Base-by-base conservation (phyloP, 2,329 filamentous ascomycete genomes). In the Salinomyces thailandicus region DNA sequence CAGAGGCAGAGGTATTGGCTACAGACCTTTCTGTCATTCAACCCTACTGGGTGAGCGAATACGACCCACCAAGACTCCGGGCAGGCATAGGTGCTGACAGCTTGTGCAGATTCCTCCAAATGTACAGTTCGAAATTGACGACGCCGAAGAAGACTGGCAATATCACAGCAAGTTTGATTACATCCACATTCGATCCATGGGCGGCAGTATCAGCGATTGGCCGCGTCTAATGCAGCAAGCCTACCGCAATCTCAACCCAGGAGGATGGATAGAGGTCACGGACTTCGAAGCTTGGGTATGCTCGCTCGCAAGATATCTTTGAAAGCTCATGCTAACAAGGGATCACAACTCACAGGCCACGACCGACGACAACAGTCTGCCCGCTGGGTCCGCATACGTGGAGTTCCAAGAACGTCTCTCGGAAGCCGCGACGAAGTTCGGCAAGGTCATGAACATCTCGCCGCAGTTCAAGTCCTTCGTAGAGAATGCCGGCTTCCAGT, bases 1-100 rank as follows among this genome's bases (percentile, higher is more conserved):
- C 35, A 5, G 22, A 52, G 44, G 35, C 47, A 49, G 20, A 47
- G 16, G 42, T 57, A 22, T 44, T 58, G 9, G 55, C 53, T 5
- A 57, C 56, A 8, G 58, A 61, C 32, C 54, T 61, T 11, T 53
- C 48, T n/a, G 52, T 55, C 8, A 54, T 56, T 3, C 59, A 60
- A n/a, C 33, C 19, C 6, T 14, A 36, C 5, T 30, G 27, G 27
- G 27, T 30, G 14, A n/a, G 11, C 8, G 15, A 5, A n/a, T n/a
- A 17, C 31, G 31, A 33, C 31, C 13, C 19, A 3, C 16, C 31
- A 16, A n/a, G n/a, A n/a, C n/a, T n/a, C n/a, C n/a, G n/a, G n/a
- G n/a, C n/a, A n/a, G n/a, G n/a, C n/a, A n/a, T n/a, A n/a, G n/a
- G n/a, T n/a, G n/a, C n/a, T n/a, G n/a, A n/a, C n/a, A 30, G 14